Evolutionary conservation across 148 eudicot species (phyloP), one percentile per base, ranked within the genome.

Genomic region (Rhododendron griersonianum): DNA sequence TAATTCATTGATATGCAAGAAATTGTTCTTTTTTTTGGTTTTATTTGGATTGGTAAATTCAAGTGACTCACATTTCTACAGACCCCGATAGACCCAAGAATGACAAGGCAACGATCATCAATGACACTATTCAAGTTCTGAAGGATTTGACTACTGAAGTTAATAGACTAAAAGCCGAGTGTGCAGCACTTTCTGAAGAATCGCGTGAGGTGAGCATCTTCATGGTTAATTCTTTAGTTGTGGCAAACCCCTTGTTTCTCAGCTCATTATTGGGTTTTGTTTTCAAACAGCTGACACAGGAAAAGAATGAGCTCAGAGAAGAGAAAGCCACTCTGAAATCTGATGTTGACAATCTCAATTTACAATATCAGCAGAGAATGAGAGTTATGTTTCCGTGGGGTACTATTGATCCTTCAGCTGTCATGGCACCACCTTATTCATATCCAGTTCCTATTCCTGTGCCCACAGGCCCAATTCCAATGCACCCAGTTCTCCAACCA

Each of bases 1-100:
- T 79, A 7, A 23, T 79, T 25, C 37, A 0, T 48, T 48, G 30
- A 15, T 48, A 6, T 80, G 23, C 8, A 14, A 1, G 35, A 11
- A 33, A 71, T 4, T 11, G 8, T 53, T 35, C n/a, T 7, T 53
- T 53, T 39, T 1, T 53, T 30, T 79, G 4, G 35, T 80, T 80
- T 80, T 3, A 28, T 80, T 81, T 81, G 63, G 67, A 78, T 78
- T 21, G 28, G 59, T 48, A 79, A 81, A 81, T 30, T 81, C 83
- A 51, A 30, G 67, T 53, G 44, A 51, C 7, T 53, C 37, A 16
- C 23, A 53, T 51, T 53, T 81, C 47, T 11, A 59, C 94, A 93
- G 94, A 93, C 83, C 91, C 94, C 47, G 95, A 91, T 57, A 90
- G 95, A 81, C 95, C 93, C 81, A 93, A 91, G 86, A 93, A 91